These are phyloP conservation scores for Thielaviopsis musarum DNA, from an alignment of 2,329 filamentous ascomycete species.

Conservation along the genomic window DNA sequence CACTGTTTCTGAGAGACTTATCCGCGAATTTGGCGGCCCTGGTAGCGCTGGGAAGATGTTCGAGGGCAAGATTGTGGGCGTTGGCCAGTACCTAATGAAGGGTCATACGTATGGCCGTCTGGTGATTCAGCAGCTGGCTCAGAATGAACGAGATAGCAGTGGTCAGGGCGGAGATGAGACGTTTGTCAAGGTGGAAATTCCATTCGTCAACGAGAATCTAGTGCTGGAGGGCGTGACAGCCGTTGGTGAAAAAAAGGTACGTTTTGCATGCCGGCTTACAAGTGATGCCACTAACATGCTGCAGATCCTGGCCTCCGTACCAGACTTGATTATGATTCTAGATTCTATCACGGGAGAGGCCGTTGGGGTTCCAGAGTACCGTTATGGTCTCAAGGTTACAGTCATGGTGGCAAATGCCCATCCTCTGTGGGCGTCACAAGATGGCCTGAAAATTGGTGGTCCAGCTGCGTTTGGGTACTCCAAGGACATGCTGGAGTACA, in stretches of 20 bases:
- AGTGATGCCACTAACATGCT: neutral
- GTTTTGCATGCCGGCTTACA: neutral
- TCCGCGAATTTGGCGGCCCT: conserved; percentile 24
- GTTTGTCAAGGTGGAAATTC: conserved; percentile 24
- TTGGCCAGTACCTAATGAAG: conserved; percentile 9
- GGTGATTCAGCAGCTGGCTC: conserved; percentile 24
- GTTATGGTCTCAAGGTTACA: conserved; percentile 7
- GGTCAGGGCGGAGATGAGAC: conserved; percentile 13
- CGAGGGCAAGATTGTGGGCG: conserved; percentile 16
- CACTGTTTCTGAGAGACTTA: conserved; percentile 21
- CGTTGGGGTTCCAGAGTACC: conserved; percentile 23
- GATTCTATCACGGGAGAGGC: conserved; percentile 22
- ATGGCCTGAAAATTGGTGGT: conserved; percentile 3
- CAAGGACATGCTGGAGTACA: conserved; percentile 3
- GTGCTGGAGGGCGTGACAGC: conserved; percentile 19
- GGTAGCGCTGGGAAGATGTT: conserved; percentile 16
- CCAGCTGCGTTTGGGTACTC: conserved; percentile 8
- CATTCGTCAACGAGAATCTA: conserved; percentile 42
- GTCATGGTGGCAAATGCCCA: conserved; percentile 11
- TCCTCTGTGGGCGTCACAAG: conserved; percentile 2
- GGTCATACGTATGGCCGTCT: conserved; percentile 21
- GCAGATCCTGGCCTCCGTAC: conserved; percentile 22
- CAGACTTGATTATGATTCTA: conserved; percentile 25
- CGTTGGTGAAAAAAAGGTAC: conserved; percentile 14
- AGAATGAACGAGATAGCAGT: conserved; percentile 19